These are phyloP conservation scores for Nicotiana tomentosiformis DNA, from an alignment of 257 asterid genomes.

Conservation along the genomic window DNA sequence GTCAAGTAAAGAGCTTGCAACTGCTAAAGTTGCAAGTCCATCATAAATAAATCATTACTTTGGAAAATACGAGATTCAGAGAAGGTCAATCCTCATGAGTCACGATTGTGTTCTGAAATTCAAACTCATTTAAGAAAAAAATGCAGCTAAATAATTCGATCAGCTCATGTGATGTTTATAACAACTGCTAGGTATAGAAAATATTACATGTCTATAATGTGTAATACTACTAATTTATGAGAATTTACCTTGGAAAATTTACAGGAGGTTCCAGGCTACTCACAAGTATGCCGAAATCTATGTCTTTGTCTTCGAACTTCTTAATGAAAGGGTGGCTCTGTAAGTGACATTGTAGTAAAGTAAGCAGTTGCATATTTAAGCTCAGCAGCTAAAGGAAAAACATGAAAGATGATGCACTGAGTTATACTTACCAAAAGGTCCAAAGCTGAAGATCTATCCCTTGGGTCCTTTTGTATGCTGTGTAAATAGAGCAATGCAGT, in stretches of 20 bases:
- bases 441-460: constrained; percentile 69
- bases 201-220: background rate
- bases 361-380: background rate
- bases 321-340: constrained; percentile 88
- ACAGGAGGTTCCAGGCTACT: constrained; percentile 81
- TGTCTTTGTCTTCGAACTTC: constrained; percentile 93
- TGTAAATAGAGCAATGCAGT: constrained; percentile 13
- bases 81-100: background rate
- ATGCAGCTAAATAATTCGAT: background rate
- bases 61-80: too few relatives aligned
- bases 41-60: too few relatives aligned
- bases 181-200: background rate
- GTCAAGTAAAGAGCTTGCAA: too few relatives aligned
- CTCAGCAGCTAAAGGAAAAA: background rate
- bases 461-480: constrained; percentile 97
- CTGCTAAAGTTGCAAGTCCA: too few relatives aligned
- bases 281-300: constrained; percentile 78
- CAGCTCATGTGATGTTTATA: background rate
- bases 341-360: background rate
- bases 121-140: background rate
- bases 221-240: background rate
- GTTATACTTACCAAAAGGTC: constrained; percentile 72
- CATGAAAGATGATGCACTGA: background rate
- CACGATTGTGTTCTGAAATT: background rate
- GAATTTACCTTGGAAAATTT: constrained; percentile 51